phyloP scores from a whole-genome alignment of 1,139 yeast species.

The Hanseniaspora uvarum region DNA sequence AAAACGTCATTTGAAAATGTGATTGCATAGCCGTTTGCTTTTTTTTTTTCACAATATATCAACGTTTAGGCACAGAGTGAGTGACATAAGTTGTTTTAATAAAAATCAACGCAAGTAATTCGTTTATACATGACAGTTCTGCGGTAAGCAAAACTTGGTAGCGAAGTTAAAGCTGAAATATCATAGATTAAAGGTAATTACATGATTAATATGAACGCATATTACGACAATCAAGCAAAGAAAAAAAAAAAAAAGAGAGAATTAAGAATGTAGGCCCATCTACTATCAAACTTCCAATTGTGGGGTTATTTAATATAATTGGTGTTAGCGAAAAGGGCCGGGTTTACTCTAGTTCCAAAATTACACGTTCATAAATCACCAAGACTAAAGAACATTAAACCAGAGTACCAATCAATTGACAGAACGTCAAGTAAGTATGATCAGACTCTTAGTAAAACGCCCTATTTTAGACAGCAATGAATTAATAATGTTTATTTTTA shows the following conservation, averaged over 20 bases:
- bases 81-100: no score
- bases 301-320: slow-evolving; percentile 17
- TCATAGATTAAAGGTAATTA: not conserved
- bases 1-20: no score
- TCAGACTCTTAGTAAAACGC: not conserved
- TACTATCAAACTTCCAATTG: slow-evolving; percentile 18
- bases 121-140: no score
- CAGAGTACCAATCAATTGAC: slow-evolving; percentile 4
- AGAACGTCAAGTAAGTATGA: slow-evolving; percentile 16
- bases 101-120: no score
- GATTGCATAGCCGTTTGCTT: no score
- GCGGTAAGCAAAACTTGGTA: no score
- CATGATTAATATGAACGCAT: not conserved
- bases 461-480: not conserved
- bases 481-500: not conserved
- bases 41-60: no score
- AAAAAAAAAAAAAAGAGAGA: not conserved
- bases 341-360: slow-evolving; percentile 15
- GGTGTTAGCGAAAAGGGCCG: slow-evolving; percentile 18
- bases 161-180: no score
- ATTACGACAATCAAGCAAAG: not conserved
- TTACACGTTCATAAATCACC: not conserved
- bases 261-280: slow-evolving; percentile 16
- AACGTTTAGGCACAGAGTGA: no score
- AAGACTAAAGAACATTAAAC: slow-evolving; percentile 2